Base-by-base conservation (phyloP, 2,329 filamentous ascomycete species). In the Periconia sp. region DNA sequence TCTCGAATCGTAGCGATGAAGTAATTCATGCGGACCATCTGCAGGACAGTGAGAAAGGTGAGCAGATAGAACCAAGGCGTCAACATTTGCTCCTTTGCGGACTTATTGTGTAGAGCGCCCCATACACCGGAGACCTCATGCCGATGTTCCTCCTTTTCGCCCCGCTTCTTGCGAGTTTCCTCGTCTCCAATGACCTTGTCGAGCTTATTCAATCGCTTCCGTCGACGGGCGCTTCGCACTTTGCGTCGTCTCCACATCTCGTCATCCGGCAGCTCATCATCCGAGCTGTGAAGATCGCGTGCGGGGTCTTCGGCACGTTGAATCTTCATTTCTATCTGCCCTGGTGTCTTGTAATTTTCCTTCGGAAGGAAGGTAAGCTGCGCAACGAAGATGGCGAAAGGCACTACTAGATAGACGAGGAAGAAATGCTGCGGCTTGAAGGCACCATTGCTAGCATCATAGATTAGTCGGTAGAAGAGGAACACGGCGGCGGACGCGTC, bases 1-100 rank as follows among this genome's bases (percentile, higher is more conserved):
- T 85, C 80, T 2, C 86, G 81, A 51, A 96, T 86, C 2, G 91
- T 95, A 3, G 91, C 89, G 39, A 96, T 89, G 65, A 95, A 95
- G 74, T 91, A 95, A 73, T 95, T 95, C 78, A 95, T 95, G 13
- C 63, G 55, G 8, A 69, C 51, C 73, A 79, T 82, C 65, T 80
- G 77, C 19, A 80, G 49, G 31, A 79, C 69, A 3, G 89, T 95
- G 66, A 95, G 92, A 15, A 90, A 70, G 4, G 88, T 88, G 57
- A 95, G 88, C 25, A 95, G 78, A 23, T 89, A 76, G 65, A 92
- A 95, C 89, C 89, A 95, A 0, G 86, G 86, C 4, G 86, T 89
- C 11, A 75, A 68, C 60, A 95, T 87, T 73, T 96, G 91, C 57
- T 88, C 75, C 29, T 78, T 63, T 1, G 88, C 86, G 1, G 86